Conservation (phyloP, 2,329 filamentous ascomycete species). For the Apiospora rasikravindrae region DNA sequence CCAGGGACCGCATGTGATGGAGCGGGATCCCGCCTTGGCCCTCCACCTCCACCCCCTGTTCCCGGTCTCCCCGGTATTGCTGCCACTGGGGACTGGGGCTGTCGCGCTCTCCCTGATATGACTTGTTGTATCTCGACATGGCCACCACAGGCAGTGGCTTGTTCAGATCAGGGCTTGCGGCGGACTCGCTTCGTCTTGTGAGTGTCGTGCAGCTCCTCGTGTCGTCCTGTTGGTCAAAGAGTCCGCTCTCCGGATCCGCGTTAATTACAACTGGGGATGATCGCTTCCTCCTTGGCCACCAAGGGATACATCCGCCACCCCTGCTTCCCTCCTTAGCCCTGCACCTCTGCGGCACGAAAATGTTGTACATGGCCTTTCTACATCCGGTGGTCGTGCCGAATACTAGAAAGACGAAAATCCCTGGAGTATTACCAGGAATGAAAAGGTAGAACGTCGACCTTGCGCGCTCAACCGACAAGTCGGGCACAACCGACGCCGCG, state of each 20-base stretch:
- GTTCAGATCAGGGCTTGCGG: not conserved
- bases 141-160: slow-evolving; percentile 19
- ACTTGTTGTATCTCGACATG: slow-evolving; percentile 22
- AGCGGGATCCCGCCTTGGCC: slow-evolving; percentile 19
- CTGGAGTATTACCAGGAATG: slow-evolving; percentile 27
- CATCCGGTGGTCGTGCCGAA: slow-evolving; percentile 29
- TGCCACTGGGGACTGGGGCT: not conserved
- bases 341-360: slow-evolving; percentile 21
- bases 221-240: not conserved
- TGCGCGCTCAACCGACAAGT: slow-evolving; percentile 26
- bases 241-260: not conserved
- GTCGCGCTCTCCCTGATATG: not conserved
- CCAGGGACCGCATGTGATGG: slow-evolving; percentile 18
- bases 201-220: not conserved
- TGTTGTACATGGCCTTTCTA: slow-evolving; percentile 24
- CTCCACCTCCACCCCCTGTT: not conserved
- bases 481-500: slow-evolving; percentile 18
- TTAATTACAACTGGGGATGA: not conserved
- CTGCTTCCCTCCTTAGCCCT: not conserved
- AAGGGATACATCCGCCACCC: not conserved
- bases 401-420: slow-evolving; percentile 27
- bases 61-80: not conserved
- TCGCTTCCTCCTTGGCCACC: not conserved
- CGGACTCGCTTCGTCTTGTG: not conserved
- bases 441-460: slow-evolving; percentile 25